Percentiles rank a stretch among this genome's conserved stretches.
Evolutionary conservation across 2,329 filamentous ascomycete species (phyloP).

Genomic region (Mollisia scopiformis): DNA sequence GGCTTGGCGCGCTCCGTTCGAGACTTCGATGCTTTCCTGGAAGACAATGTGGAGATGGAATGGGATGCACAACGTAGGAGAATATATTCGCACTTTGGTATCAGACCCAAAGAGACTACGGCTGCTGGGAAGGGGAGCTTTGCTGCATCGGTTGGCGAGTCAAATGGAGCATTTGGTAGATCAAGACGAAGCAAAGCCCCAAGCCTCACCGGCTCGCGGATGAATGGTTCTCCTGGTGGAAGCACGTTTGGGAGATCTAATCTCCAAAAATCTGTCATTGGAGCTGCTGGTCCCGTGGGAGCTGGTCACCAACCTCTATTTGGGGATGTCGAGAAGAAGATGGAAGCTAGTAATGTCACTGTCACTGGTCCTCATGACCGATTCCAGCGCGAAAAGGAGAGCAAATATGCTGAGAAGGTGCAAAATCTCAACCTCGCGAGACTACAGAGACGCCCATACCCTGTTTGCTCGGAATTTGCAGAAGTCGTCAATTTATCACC

Average conservation of each 20-base stretch:
- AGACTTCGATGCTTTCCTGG: slow-evolving; percentile 92
- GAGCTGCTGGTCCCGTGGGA: slow-evolving; percentile 71
- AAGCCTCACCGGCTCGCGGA: slow-evolving; percentile 37
- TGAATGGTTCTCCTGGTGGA: slow-evolving; percentile 41
- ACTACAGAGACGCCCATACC: slow-evolving; percentile 66
- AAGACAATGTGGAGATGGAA: slow-evolving; percentile 92
- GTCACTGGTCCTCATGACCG: slow-evolving; percentile 67
- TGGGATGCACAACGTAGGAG: slow-evolving; percentile 93
- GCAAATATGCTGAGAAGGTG: slow-evolving; percentile 77
- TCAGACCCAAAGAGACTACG: slow-evolving; percentile 62
- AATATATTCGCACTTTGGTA: slow-evolving; percentile 96
- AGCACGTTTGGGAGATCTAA: slow-evolving; percentile 67
- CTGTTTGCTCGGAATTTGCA: slow-evolving; percentile 76
- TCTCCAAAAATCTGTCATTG: slow-evolving; percentile 85
- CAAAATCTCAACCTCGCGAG: slow-evolving; percentile 77
- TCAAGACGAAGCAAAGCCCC: slow-evolving; percentile 55
- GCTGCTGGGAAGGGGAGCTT: slow-evolving; percentile 29
- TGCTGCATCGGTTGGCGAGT: slow-evolving; percentile 45
- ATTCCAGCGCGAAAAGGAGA: slow-evolving; percentile 81
- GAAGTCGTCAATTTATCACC: slow-evolving; percentile 72
- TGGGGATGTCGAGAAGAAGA: slow-evolving; percentile 66
- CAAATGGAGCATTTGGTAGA: slow-evolving; percentile 60
- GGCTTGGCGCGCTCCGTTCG: slow-evolving; percentile 86
- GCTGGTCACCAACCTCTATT: slow-evolving; percentile 63
- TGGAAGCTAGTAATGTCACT: slow-evolving; percentile 50